A percentile compares a stretch with the other conserved stretches of the same genome.
These are phyloP conservation scores for Pichia cabralensis DNA, from an alignment of 805 yeast genomes.

Conservation along the genomic window DNA sequence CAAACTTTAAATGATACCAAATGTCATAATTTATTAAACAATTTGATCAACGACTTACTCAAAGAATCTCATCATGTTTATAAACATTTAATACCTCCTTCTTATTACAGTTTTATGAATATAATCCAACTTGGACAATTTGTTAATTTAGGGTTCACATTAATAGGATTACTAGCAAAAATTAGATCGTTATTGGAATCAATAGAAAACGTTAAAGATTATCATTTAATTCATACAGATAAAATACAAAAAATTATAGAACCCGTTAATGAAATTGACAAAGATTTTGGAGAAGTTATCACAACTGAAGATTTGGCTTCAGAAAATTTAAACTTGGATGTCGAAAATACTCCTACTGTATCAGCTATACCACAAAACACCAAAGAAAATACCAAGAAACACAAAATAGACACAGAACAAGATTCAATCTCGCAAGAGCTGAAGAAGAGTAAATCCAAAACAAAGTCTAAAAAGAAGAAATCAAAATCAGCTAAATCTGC, in stretches of 20 bases:
- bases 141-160: slow-evolving; percentile 58
- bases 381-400: background rate
- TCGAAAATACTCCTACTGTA: no score
- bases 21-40: background rate
- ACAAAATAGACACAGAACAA: background rate
- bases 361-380: no score
- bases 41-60: no score
- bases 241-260: no score
- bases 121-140: slow-evolving; percentile 71
- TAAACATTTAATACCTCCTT: slow-evolving; percentile 31
- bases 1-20: no score
- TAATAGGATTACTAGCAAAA: slow-evolving; percentile 47
- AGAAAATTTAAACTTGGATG: no score
- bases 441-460: background rate
- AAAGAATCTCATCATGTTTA: slow-evolving; percentile 22
- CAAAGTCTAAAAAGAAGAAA: background rate
- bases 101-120: slow-evolving; percentile 54
- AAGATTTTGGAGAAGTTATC: no score
- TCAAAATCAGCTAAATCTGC: background rate
- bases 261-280: no score
- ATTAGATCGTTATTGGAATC: slow-evolving; percentile 21
- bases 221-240: no score
- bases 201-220: no score
- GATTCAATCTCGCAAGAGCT: background rate
- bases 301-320: no score